phyloP scores from a whole-genome alignment of 768 basidiomycete species.

The Rhodotorula taiwanensis region DNA sequence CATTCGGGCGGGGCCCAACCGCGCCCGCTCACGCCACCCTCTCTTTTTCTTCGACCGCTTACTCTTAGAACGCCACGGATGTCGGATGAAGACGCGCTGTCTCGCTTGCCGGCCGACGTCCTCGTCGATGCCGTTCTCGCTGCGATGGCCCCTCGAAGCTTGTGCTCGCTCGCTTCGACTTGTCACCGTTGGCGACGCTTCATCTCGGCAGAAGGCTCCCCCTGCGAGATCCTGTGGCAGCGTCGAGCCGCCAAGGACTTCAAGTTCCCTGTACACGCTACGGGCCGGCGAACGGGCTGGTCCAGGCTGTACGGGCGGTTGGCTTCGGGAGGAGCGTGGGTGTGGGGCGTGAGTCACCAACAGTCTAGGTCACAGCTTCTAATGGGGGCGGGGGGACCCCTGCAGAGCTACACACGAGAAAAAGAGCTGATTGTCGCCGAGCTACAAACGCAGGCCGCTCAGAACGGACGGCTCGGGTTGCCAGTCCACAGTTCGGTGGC shows the following conservation, averaged over 20 bases:
- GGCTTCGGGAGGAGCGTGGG: slow-evolving; percentile 39
- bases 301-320: slow-evolving; percentile 70
- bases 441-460: slow-evolving; percentile 43
- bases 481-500: slow-evolving; percentile 43
- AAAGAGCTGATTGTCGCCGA: slow-evolving; percentile 9
- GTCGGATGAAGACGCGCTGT: slow-evolving; percentile 44
- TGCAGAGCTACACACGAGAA: not conserved
- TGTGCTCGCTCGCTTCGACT: slow-evolving; percentile 58
- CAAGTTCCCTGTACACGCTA: slow-evolving; percentile 66
- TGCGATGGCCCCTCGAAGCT: slow-evolving; percentile 52
- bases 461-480: slow-evolving; percentile 61
- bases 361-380: too few species aligned
- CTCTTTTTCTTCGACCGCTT: not conserved
- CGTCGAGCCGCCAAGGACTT: slow-evolving; percentile 62
- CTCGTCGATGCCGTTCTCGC: slow-evolving; percentile 61
- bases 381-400: too few species aligned
- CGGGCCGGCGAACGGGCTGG: slow-evolving; percentile 70
- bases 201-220: slow-evolving; percentile 51
- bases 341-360: slow-evolving; percentile 28
- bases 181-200: slow-evolving; percentile 56
- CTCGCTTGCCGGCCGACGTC: slow-evolving; percentile 67
- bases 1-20: too few species aligned
- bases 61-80: too few species aligned
- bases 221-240: slow-evolving; percentile 66
- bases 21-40: too few species aligned